Evolutionary conservation across 257 asterid genomes (phyloP).

Genomic region (Nicotiana benthamiana): DNA sequence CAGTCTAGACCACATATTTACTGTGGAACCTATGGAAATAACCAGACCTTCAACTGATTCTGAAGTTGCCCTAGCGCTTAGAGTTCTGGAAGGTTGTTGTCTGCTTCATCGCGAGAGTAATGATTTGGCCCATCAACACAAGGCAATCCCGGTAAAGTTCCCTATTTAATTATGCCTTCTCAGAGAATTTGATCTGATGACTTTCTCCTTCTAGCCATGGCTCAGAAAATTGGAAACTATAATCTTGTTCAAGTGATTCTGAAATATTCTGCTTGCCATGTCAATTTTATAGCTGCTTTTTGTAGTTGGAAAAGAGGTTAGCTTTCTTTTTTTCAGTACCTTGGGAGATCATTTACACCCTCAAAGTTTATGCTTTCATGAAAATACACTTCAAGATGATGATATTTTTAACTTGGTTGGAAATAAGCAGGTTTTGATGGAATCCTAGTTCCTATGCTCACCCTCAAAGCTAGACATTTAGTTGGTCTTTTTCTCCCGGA

Average conservation of each 20-base stretch:
- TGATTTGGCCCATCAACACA: slow-evolving; percentile 70
- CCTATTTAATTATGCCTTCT: background rate
- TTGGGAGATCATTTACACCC: background rate
- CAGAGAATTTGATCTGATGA: background rate
- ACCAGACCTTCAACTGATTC: slow-evolving; percentile 78
- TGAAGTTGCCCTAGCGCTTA: slow-evolving; percentile 84
- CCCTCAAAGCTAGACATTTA: too few species aligned
- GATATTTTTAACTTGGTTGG: slow-evolving; percentile 12
- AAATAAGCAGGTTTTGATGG: slow-evolving; percentile 37
- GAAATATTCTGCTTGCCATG: background rate
- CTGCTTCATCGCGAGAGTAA: slow-evolving; percentile 76
- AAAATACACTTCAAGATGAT: slow-evolving; percentile 7
- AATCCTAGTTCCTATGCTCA: too few species aligned
- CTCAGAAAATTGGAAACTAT: background rate
- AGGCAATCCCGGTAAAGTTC: slow-evolving; percentile 54
- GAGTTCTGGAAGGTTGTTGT: slow-evolving; percentile 96
- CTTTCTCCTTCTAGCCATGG: background rate
- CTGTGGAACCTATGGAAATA: slow-evolving; percentile 69
- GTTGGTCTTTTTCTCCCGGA: too few species aligned
- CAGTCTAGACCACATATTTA: slow-evolving; percentile 61
- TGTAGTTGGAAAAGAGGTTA: background rate
- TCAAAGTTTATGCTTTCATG: background rate
- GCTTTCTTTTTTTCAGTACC: background rate
- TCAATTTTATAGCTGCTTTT: background rate
- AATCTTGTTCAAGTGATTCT: background rate